Evolutionary conservation across 371 early-diverging fungal genomes (phyloP), one percentile per base, ranked within the genome.

Genomic region (Batkoa obscura): DNA sequence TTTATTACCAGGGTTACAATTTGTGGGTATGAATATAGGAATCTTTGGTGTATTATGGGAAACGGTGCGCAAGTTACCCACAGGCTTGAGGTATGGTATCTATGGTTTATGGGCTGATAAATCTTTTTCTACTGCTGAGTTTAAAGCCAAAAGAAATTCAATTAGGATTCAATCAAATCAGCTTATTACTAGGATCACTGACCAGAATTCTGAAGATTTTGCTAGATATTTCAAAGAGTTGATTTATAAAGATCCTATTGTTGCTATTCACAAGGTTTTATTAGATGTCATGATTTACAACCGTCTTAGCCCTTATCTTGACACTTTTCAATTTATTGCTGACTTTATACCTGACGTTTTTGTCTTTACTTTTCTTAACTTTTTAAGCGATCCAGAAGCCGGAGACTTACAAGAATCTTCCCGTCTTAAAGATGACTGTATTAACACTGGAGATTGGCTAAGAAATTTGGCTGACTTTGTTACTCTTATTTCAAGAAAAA

Each of bases 401-500:
- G 13, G 34, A 8, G 51, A 35, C 6, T 3, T 35, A 13, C 23
- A 9, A 8, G 13, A 35, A 12, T 17, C 32, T 30, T 23, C 8
- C 15, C 51, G 51, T 6, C 34, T 62, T 12, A 55, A 59, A 43
- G 48, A 55, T 4, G 66, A 72, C 64, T 55, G 62, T 6, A 50
- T 63, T 2, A 67, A 67, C 36, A 53, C 61, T 4, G 62, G 60
- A 0, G 63, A 62, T 47, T 80, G 80, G 79, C 55, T 81, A 35
- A 66, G 71, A 42, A 65, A 78, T 0, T 60, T 94, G 23, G 69
- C 88, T 32, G 67, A 71, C 6, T 93, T 91, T 64, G 67, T 73
- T 35, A 88, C 87, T 9, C 72, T 73, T 58, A 58, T 86, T 0
- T 83, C 72, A 60, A 73, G 79, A 32, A 83, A 81, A 61, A 83